Base-by-base conservation (phyloP, 371 early-diverging fungal species). In the Mortierella sp. region DNA sequence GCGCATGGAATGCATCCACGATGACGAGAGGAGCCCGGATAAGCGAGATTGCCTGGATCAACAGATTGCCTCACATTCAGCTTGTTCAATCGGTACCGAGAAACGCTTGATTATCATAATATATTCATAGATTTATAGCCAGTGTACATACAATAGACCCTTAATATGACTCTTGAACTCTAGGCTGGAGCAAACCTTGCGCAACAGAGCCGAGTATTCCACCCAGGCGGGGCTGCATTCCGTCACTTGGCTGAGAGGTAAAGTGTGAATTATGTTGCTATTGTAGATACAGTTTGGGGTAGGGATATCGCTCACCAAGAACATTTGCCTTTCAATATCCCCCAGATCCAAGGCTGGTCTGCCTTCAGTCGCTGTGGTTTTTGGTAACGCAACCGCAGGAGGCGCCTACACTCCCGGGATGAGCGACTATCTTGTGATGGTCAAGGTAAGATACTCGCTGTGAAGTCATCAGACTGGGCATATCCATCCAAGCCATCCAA, bases 331-430 rank as follows among this genome's bases (percentile, higher is more conserved):
- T 61, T 45, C 43, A 57, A 22, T 39, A 32, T 43, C 9, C 73
- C 24, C 1, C 57, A 93, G 94, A 77, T 91, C 93, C 58, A 94
- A 93, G 69, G 85, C 86, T 10, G 90, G 88, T 51, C 83, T 94
- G 16, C 94, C 94, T 6, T 90, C 92, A 0, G 91, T 87, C 59
- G 88, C 89, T 58, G 88, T 94, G 16, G 93, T 93, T 9, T 93
- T 94, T 84, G 94, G 94, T 45, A 92, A 89, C 51, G 90, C 93
- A n/a, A 94, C 94, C 4, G 94, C 94, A 6, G 94, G 94, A 37
- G 94, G 94, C 45, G 94, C 94, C 10, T 94, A 94, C 68, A 86
- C 88, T 47, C 93, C 93, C 39, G 92, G 91, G 57, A 91, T 94
- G 92, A 90, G 90, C 62, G 94, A 94, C 73, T 93, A 93, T 83